Evolutionary conservation across 805 yeast species (phyloP), one percentile per base, ranked within the genome.

Genomic region (Candida suzukii): DNA sequence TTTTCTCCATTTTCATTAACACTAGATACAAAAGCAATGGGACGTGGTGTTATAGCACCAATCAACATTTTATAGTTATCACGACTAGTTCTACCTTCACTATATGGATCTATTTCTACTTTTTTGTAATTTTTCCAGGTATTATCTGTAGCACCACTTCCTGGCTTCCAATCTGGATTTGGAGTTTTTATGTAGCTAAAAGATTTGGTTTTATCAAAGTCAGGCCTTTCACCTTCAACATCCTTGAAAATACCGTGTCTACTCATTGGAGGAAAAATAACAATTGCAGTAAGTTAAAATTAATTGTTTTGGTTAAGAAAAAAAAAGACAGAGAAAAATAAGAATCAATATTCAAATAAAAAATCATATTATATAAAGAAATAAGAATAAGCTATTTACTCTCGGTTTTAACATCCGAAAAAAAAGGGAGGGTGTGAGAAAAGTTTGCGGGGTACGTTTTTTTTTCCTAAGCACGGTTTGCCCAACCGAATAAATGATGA

Each of bases 41-140:
- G 84, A 42, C 86, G 65, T 2, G 86, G 86, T 1, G 68, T 63
- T 16, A 80, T 50, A 1, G 74, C 80, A 12, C 76, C 63, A n/a
- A 67, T 66, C 25, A 80, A 58, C 27, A 74, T 57, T 44, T 64
- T 67, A 58, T 79, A 80, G 57, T 77, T 76, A 37, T 63, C 66
- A 6, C 56, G 53, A 8, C 71, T 61, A 8, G 46, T 48, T 43
- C 80, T 60, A 20, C 60, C 64, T 32, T 59, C 64, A 1, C 46
- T 68, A 44, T 51, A 58, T 0, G 82, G 83, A 51, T 76, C 80
- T 41, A 78, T 55, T 33, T 60, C 57, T 5, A 75, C 40, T 50
- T 75, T 78, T 38, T 61, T 54, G 53, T 70, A 65, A 6, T 52
- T 41, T 41, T 62, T 59, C 80, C 80, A 75, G 13, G 60, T 66